phyloP scores from a whole-genome alignment of 2,329 filamentous ascomycete species.

The Alternaria conjuncta region DNA sequence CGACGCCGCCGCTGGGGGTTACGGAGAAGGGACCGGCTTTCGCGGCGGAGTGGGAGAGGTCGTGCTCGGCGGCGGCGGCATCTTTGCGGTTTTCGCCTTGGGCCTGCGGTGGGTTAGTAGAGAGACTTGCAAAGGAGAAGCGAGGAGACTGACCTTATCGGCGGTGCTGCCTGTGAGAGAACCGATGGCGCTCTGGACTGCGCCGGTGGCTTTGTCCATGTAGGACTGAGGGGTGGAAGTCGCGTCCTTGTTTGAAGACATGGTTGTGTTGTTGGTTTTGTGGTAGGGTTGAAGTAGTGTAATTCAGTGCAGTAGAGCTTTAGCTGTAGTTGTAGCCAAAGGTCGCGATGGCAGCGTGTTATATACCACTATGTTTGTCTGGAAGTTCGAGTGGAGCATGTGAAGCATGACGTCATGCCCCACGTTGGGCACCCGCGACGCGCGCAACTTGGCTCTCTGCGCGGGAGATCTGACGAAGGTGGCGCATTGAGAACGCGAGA shows the following conservation, averaged over 20 bases:
- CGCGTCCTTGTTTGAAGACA: constrained; percentile 56
- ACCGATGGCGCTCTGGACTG: constrained; percentile 75
- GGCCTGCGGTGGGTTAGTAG: constrained; percentile 48
- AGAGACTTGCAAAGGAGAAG: neutral
- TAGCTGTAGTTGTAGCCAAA: neutral
- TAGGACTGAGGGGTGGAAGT: constrained; percentile 79
- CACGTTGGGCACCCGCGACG: constrained; percentile 5
- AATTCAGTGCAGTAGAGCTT: neutral
- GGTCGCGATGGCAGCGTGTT: neutral
- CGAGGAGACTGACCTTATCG: constrained; percentile 61
- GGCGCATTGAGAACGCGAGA: constrained; percentile 2
- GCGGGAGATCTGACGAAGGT: constrained; percentile 13
- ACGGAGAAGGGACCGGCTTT: constrained; percentile 77
- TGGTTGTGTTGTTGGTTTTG: constrained; percentile 39
- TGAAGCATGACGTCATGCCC: constrained; percentile 18
- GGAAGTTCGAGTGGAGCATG: neutral
- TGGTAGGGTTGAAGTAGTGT: neutral
- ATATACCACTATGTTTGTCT: constrained; percentile 8
- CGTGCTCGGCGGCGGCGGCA: constrained; percentile 70
- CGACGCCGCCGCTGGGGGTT: constrained; percentile 71
- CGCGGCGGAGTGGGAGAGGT: constrained; percentile 75
- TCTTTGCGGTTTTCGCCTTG: constrained; percentile 70
- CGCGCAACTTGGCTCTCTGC: constrained; percentile 5
- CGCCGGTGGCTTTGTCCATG: constrained; percentile 70
- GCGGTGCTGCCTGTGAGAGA: constrained; percentile 73